These are phyloP conservation scores for Fusarium marasasianum DNA, from an alignment of 2,329 filamentous ascomycete species.

Conservation along the genomic window DNA sequence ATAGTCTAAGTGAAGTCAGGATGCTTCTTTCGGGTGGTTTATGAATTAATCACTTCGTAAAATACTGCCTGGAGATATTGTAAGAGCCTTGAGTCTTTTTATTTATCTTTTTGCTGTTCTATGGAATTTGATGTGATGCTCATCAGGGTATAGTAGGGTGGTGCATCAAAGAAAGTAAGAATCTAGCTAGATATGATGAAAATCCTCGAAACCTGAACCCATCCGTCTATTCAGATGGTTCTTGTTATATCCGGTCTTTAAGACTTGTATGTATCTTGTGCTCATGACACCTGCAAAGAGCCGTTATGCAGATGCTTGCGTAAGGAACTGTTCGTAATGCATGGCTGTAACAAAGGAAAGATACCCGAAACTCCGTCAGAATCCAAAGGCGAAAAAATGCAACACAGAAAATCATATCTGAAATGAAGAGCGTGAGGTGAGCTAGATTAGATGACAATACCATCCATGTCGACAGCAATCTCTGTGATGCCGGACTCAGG, in stretches of 20 bases:
- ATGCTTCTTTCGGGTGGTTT: neutral
- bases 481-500: slow-evolving; percentile 38
- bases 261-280: slow-evolving; percentile 3
- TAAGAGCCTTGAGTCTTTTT: slow-evolving; percentile 13
- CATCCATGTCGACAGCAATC: slow-evolving; percentile 41
- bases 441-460: slow-evolving; percentile 33
- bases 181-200: slow-evolving; percentile 26
- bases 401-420: neutral
- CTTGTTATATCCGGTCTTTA: slow-evolving; percentile 18
- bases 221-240: slow-evolving; percentile 19
- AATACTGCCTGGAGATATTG: neutral
- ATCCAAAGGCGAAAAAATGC: neutral
- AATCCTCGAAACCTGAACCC: slow-evolving; percentile 20
- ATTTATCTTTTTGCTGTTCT: slow-evolving; percentile 31
- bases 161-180: slow-evolving; percentile 34
- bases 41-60: neutral
- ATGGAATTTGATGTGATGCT: slow-evolving; percentile 42
- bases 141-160: slow-evolving; percentile 45
- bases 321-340: slow-evolving; percentile 20
- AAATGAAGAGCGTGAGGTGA: slow-evolving; percentile 4
- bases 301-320: slow-evolving; percentile 31
- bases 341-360: slow-evolving; percentile 26
- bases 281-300: slow-evolving; percentile 27
- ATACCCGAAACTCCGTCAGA: slow-evolving; percentile 1
- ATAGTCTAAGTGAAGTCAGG: too few relatives aligned